phyloP scores from a whole-genome alignment of 2,329 filamentous ascomycete genomes.

The Fragosphaeria purpurea region DNA sequence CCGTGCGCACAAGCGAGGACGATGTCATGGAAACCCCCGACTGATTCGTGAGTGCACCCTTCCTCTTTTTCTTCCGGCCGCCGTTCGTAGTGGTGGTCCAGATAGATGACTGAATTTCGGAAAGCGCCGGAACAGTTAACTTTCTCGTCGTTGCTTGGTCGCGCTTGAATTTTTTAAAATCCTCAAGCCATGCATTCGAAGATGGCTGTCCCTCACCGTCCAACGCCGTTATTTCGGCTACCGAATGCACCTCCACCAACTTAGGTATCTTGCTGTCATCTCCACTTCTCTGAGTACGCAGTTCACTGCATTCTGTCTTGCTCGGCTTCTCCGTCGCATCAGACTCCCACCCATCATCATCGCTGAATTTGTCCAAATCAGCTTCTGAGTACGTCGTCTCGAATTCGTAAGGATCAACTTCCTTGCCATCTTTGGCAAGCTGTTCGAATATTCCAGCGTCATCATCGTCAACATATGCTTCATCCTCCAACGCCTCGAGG shows the following conservation, averaged over 20 bases:
- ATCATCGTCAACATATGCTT: constrained; percentile 85
- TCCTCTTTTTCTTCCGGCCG: constrained; percentile 84
- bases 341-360: constrained; percentile 87
- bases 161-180: constrained; percentile 92
- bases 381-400: constrained; percentile 42
- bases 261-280: constrained; percentile 34
- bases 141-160: constrained; percentile 45
- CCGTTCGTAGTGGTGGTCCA: constrained; percentile 70
- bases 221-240: neutral
- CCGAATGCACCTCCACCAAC: constrained; percentile 29
- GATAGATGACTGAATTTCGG: constrained; percentile 58
- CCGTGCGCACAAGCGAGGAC: constrained; percentile 86
- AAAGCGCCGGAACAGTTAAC: constrained; percentile 36
- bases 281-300: constrained; percentile 29
- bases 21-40: constrained; percentile 96
- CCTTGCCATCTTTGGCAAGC: constrained; percentile 34
- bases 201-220: no score
- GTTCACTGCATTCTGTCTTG: constrained; percentile 19
- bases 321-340: constrained; percentile 79
- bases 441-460: constrained; percentile 73
- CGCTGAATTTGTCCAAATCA: constrained; percentile 33
- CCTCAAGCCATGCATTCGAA: constrained; percentile 57
- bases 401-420: constrained; percentile 62
- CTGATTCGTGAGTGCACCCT: constrained; percentile 80
- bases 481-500: constrained; percentile 87